Evolutionary conservation across 140 eudicot genomes (phyloP).

Genomic region (Flaveria floridana): DNA sequence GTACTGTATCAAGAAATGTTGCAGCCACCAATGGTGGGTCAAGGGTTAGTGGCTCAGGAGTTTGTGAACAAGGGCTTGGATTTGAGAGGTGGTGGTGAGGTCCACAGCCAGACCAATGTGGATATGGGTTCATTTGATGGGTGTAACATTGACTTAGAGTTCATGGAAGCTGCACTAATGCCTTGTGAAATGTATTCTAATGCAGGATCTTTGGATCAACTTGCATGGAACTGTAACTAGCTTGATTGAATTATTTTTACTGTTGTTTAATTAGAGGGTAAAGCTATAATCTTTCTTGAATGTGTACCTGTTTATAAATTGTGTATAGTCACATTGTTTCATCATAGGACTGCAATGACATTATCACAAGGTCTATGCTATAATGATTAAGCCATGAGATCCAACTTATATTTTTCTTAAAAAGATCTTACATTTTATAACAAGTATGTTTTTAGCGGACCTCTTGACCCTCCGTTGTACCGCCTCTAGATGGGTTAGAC

Average conservation of each 20-base stretch:
- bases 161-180: slow-evolving; percentile 69
- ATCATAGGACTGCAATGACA: neutral
- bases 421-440: neutral
- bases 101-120: slow-evolving; percentile 22
- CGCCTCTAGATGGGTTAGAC: too few relatives aligned
- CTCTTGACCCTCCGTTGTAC: neutral
- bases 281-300: slow-evolving; percentile 14
- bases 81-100: slow-evolving; percentile 21
- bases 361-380: too few relatives aligned
- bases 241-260: slow-evolving; percentile 16
- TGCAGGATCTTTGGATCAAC: slow-evolving; percentile 57
- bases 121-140: slow-evolving; percentile 42
- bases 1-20: slow-evolving; percentile 27
- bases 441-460: neutral
- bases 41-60: slow-evolving; percentile 29
- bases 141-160: slow-evolving; percentile 66
- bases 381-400: too few relatives aligned
- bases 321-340: slow-evolving; percentile 14
- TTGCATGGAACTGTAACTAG: slow-evolving; percentile 67
- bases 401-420: neutral
- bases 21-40: slow-evolving; percentile 28
- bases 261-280: slow-evolving; percentile 24
- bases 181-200: slow-evolving; percentile 56
- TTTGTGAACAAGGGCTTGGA: slow-evolving; percentile 39
- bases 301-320: slow-evolving; percentile 24